Percentiles rank a stretch among this genome's conserved stretches.
Conservation (phyloP, 768 basidiomycete genomes). For the Omphalotus guepiniiformis region DNA sequence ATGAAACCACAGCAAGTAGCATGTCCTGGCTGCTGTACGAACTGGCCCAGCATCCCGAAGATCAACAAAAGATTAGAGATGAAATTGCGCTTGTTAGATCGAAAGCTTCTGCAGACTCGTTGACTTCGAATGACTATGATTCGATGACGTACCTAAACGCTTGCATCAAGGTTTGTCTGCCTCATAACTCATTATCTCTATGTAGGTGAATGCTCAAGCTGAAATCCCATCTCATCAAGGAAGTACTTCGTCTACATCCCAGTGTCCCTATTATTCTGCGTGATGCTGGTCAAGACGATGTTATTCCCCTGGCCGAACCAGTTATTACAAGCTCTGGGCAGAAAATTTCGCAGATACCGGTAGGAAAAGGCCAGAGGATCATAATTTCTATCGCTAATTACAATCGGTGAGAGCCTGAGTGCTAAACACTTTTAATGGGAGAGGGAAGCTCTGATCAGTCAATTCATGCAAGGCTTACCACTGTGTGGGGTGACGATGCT, state of each 20-base stretch:
- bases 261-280: constrained; percentile 28
- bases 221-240: constrained; percentile 14
- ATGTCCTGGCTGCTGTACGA: constrained; percentile 60
- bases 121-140: constrained; percentile 25
- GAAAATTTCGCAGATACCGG: constrained; percentile 25
- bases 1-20: constrained; percentile 59
- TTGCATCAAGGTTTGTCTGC: constrained; percentile 21
- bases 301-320: constrained; percentile 36
- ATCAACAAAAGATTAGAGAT: constrained; percentile 58
- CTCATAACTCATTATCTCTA: background rate
- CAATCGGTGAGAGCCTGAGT: constrained; percentile 25
- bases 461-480: constrained; percentile 18
- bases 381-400: constrained; percentile 31
- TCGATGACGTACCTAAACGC: constrained; percentile 25
- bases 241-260: constrained; percentile 28
- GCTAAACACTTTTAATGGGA: background rate
- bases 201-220: too few species aligned
- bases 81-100: constrained; percentile 39
- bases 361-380: constrained; percentile 33
- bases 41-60: constrained; percentile 50
- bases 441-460: constrained; percentile 2
- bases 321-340: constrained; percentile 29
- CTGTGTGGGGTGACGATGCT: constrained; percentile 34
- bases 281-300: constrained; percentile 32
- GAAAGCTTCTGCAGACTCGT: constrained; percentile 11